Evolutionary conservation across 768 basidiomycete genomes (phyloP).

Genomic region (Fistulinella prunicolor): DNA sequence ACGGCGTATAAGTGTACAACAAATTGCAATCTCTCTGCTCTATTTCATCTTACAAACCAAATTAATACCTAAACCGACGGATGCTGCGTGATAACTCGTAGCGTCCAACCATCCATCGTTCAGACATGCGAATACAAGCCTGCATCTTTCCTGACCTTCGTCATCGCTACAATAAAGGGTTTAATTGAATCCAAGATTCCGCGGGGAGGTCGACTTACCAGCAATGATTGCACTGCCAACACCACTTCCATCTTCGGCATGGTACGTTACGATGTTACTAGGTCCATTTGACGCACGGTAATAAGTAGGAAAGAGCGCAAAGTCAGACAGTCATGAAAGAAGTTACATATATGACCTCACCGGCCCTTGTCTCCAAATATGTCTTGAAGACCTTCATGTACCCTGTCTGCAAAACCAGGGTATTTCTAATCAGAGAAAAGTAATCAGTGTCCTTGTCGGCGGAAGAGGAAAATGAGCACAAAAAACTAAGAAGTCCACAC

Average conservation of each 20-base stretch:
- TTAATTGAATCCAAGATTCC: not conserved
- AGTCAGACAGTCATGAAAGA: not conserved
- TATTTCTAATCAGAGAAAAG: conserved; percentile 70
- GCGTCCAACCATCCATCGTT: conserved; percentile 5
- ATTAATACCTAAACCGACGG: not conserved
- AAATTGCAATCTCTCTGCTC: too few species aligned
- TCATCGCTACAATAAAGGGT: conserved; percentile 67
- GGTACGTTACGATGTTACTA: conserved; percentile 39
- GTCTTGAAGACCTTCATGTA: conserved; percentile 90
- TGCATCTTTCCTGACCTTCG: conserved; percentile 71
- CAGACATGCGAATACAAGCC: conserved; percentile 55
- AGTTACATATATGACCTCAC: conserved; percentile 41
- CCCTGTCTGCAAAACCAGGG: conserved; percentile 88
- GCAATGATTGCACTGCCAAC: conserved; percentile 98
- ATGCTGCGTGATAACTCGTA: not conserved
- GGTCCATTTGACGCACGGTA: conserved; percentile 70
- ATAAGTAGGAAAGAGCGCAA: conserved; percentile 18
- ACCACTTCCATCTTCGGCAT: conserved; percentile 63
- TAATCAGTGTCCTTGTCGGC: not conserved
- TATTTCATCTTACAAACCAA: not conserved
- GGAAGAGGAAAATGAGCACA: not conserved
- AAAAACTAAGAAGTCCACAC: conserved; percentile 22
- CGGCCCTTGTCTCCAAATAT: conserved; percentile 96
- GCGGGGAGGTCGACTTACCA: conserved; percentile 37
- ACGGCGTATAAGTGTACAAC: conserved; percentile 18